These are phyloP conservation scores for Aspergillus viridinutans DNA, from an alignment of 2,329 filamentous ascomycete species.

Conservation along the genomic window DNA sequence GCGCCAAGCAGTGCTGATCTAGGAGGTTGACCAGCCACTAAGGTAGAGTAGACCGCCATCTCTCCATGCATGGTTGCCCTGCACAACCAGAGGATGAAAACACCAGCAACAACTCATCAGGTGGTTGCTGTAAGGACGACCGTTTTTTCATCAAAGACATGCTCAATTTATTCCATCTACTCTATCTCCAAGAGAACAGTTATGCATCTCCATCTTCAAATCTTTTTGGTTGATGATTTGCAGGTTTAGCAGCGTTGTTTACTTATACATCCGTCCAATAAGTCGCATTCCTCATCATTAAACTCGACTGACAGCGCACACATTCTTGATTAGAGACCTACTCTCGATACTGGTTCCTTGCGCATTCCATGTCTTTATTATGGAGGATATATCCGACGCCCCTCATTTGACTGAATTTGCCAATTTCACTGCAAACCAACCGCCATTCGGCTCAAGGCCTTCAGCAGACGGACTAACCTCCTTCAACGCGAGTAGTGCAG, in stretches of 20 bases:
- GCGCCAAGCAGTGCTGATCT: neutral
- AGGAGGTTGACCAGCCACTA: neutral
- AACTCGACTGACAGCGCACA: neutral
- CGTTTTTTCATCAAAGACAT: neutral
- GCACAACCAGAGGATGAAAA: conserved; percentile 13
- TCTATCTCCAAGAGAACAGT: neutral
- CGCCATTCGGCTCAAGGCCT: neutral
- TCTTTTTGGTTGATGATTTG: neutral
- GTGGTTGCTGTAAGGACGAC: neutral
- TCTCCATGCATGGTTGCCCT: conserved; percentile 12
- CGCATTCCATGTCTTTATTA: neutral
- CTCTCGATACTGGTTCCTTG: neutral
- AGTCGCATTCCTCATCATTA: neutral
- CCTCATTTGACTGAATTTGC: neutral
- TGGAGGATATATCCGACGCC: conserved; percentile 1
- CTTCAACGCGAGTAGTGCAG: neutral
- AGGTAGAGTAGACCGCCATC: neutral
- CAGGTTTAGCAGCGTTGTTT: neutral
- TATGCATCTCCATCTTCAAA: neutral
- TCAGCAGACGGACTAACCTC: neutral
- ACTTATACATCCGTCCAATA: neutral
- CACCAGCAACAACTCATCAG: conserved; percentile 8
- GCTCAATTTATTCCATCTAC: neutral
- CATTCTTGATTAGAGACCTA: neutral
- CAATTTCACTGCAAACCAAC: neutral